Base-by-base conservation (phyloP, 2,329 filamentous ascomycete species). In the Stemphylium vesicarium region DNA sequence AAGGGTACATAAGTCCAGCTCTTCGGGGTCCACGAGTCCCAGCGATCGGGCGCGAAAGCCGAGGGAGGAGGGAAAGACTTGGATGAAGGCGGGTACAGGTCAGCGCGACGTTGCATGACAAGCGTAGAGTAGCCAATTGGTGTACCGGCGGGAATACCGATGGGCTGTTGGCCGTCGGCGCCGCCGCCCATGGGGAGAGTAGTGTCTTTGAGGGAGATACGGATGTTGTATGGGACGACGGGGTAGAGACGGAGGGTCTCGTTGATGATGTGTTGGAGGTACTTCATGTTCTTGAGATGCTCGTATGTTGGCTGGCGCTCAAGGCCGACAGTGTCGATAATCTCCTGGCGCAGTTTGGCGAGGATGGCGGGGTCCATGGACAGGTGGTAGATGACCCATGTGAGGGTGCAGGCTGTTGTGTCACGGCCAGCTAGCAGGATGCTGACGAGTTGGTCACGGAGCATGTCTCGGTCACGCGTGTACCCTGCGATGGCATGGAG, bases 221-320 rank as follows among this genome's bases (percentile, higher is more conserved):
- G 79, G 18, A 81, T 74, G 61, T 82, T 82, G 72, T 77, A 81
- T 1, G 80, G 80, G 3, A 82, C 79, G 3, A 79, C 75, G 2
- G 80, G 80, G 57, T 81, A 82, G 15, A 82, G 68, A 9, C 80
- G 77, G 4, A 82, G 69, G 1, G 68, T 69, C 41, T 74, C 72
- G 57, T 75, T 74, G 1, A 76, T 40, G 29, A 74, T 66, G 53
- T 75, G 69, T 38, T 71, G 67, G 6, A 74, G 84, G 73, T 94
- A 96, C 66, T 89, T 88, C 92, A 96, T 96, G 62, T 83, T 83
- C 80, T 96, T 96, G 55, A 96, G 82, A 70, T 96, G 85, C 11
- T 85, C 83, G 73, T 96, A 96, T 0, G 88, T 92, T 9, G 80
- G 80, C 3, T 81, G 77, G 5, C 81, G 76, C 12, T 85, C 78